Percentiles rank a stretch among this genome's conserved stretches.
Conservation (phyloP, 1,284 basidiomycete genomes). For the Ustilago lituana region DNA sequence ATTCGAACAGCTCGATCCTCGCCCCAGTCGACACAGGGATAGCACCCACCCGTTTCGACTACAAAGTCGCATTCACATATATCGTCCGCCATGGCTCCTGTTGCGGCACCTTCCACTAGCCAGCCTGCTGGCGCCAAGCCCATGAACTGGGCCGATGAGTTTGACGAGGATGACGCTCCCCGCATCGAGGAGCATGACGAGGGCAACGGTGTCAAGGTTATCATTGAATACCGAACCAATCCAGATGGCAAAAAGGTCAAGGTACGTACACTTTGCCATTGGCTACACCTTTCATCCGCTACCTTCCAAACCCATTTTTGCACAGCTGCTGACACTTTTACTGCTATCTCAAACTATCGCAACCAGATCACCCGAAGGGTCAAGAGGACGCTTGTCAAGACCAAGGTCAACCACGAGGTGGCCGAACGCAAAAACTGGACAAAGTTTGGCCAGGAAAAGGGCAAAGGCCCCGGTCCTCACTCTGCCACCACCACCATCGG, state of each 20-base stretch:
- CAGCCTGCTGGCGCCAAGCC: slow-evolving; percentile 45
- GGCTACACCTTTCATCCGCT: neutral
- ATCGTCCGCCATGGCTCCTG: slow-evolving; percentile 37
- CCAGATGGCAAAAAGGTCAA: slow-evolving; percentile 96
- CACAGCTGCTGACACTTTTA: neutral
- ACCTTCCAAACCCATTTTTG: neutral
- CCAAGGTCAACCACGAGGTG: slow-evolving; percentile 90
- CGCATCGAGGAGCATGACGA: slow-evolving; percentile 75
- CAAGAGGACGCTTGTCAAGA: slow-evolving; percentile 86
- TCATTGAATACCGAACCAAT: slow-evolving; percentile 83
- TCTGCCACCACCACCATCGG: slow-evolving; percentile 87
- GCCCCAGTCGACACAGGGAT: neutral
- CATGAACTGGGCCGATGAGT: slow-evolving; percentile 67
- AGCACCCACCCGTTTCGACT: neutral
- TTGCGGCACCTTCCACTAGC: slow-evolving; percentile 42
- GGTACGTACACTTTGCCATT: no score
- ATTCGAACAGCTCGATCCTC: neutral
- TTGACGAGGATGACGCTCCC: slow-evolving; percentile 54
- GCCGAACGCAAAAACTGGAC: slow-evolving; percentile 92
- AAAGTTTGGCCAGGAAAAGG: slow-evolving; percentile 93
- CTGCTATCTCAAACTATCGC: no score
- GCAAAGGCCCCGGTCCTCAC: slow-evolving; percentile 87
- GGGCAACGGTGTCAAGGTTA: slow-evolving; percentile 87
- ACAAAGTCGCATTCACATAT: neutral
- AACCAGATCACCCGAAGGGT: slow-evolving; percentile 78